Evolutionary conservation across 345 rosid genomes (phyloP).

Genomic region (Ceriops tagal): DNA sequence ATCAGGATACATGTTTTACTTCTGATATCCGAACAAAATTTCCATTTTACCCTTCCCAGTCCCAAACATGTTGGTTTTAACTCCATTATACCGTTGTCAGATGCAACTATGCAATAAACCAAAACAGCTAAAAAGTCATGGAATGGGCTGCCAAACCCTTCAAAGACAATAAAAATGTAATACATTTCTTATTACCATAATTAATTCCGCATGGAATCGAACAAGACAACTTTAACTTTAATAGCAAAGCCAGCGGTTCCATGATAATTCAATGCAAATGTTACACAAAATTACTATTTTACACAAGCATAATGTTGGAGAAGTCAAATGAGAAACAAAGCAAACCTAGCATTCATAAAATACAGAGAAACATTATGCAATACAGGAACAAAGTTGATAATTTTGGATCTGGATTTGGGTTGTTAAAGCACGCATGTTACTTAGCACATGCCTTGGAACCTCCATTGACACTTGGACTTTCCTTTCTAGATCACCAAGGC

Average conservation of each 20-base stretch:
- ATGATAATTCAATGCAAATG: slow-evolving; percentile 14
- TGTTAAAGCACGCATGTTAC: slow-evolving; percentile 1
- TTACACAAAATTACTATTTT: slow-evolving; percentile 9
- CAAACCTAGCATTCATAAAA: slow-evolving; percentile 10
- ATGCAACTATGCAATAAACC: too few relatives aligned
- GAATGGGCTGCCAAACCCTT: too few relatives aligned
- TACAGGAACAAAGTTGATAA: slow-evolving; percentile 7
- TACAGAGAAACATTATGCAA: background rate
- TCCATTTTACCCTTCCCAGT: too few relatives aligned
- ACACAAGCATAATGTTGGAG: slow-evolving; percentile 22
- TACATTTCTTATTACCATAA: background rate
- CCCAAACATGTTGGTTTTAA: too few relatives aligned
- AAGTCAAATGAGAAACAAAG: slow-evolving; percentile 10
- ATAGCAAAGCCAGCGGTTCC: slow-evolving; percentile 1
- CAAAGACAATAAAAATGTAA: too few relatives aligned
- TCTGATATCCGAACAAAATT: too few relatives aligned
- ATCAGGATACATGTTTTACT: too few relatives aligned
- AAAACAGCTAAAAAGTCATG: too few relatives aligned
- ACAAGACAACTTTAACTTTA: background rate
- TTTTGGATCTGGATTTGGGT: background rate
- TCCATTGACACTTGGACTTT: slow-evolving; percentile 1
- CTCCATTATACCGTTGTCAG: too few relatives aligned
- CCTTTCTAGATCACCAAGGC: background rate
- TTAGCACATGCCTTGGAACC: slow-evolving; percentile 10
- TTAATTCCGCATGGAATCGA: background rate